phyloP scores from a whole-genome alignment of 1,284 basidiomycete genomes.

The Ganoderma lucidum region DNA sequence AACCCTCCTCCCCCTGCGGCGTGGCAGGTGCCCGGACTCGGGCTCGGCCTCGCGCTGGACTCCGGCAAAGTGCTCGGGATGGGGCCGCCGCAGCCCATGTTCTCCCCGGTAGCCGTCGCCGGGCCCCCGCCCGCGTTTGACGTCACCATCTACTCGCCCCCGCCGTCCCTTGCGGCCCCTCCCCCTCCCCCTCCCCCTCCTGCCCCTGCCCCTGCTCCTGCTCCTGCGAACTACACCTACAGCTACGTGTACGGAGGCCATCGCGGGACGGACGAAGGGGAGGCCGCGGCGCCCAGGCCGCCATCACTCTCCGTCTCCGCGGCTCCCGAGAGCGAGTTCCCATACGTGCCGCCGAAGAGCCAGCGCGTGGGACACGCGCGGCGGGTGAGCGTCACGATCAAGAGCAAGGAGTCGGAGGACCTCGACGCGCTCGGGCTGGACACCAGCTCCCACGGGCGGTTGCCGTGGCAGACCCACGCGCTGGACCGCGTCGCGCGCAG shows the following conservation, averaged over 20 bases:
- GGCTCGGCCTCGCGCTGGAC: not conserved
- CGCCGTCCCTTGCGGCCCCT: not conserved
- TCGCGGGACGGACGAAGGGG: not conserved
- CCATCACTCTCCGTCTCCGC: conserved; percentile 18
- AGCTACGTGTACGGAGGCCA: not conserved
- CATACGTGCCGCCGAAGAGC: conserved; percentile 36
- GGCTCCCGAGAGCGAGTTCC: conserved; percentile 35
- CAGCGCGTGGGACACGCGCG: conserved; percentile 39
- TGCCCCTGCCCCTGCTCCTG: not conserved
- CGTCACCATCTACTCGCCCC: not conserved
- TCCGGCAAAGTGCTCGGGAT: not conserved
- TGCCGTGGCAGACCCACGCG: conserved; percentile 37
- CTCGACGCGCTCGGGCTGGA: conserved; percentile 37
- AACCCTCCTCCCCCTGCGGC: not conserved
- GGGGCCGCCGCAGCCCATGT: conserved; percentile 5
- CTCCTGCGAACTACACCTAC: not conserved
- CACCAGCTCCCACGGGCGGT: conserved; percentile 22
- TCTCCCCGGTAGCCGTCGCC: not conserved
- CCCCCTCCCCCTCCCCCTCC: not conserved
- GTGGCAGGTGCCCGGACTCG: not conserved
- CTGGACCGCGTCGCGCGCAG: conserved; percentile 27
- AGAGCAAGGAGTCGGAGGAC: conserved; percentile 37
- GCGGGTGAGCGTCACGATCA: conserved; percentile 40
- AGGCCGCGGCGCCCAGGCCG: conserved; percentile 9
- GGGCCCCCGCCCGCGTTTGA: conserved; percentile 2